Percentiles rank a stretch among this genome's conserved stretches.
phyloP scores from a whole-genome alignment of 106 monocot species.

The Iris macrosiphon region DNA sequence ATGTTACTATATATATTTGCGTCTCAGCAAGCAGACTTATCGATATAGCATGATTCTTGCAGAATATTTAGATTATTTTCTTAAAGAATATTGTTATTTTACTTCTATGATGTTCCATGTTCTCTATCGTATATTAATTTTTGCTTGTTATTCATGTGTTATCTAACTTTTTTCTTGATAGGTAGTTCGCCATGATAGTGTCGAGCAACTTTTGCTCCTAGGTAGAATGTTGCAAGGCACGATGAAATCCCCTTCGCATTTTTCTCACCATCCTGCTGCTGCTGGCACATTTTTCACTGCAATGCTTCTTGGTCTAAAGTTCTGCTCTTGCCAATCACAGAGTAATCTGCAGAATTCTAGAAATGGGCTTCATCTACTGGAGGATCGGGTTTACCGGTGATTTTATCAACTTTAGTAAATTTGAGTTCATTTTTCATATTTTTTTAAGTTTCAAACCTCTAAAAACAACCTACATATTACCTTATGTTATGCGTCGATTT shows the following conservation, averaged over 20 bases:
- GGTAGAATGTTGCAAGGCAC: conserved; percentile 95
- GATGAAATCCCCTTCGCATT: conserved; percentile 82
- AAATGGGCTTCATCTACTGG: conserved; percentile 73
- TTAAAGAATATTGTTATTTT: no score
- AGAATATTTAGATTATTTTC: no score
- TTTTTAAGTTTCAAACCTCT: no score
- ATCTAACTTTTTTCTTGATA: conserved; percentile 13
- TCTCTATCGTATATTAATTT: neutral
- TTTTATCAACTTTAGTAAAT: no score
- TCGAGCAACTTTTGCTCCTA: conserved; percentile 92
- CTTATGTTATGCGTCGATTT: no score
- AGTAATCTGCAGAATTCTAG: conserved; percentile 66
- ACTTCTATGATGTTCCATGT: no score
- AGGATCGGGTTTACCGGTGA: conserved; percentile 87
- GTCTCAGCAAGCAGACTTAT: no score
- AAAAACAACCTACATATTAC: no score
- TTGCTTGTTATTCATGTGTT: neutral
- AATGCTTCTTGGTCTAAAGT: conserved; percentile 95
- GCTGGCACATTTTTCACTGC: conserved; percentile 94
- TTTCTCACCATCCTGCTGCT: conserved; percentile 93
- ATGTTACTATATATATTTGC: no score
- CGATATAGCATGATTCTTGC: no score
- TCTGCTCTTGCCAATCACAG: conserved; percentile 85
- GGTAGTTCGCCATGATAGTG: conserved; percentile 95
- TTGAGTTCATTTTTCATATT: no score